Percentiles rank a stretch among this genome's conserved stretches.
Evolutionary conservation across 1,139 yeast genomes (phyloP).

Genomic region (Hyphopichia buzzinii): DNA sequence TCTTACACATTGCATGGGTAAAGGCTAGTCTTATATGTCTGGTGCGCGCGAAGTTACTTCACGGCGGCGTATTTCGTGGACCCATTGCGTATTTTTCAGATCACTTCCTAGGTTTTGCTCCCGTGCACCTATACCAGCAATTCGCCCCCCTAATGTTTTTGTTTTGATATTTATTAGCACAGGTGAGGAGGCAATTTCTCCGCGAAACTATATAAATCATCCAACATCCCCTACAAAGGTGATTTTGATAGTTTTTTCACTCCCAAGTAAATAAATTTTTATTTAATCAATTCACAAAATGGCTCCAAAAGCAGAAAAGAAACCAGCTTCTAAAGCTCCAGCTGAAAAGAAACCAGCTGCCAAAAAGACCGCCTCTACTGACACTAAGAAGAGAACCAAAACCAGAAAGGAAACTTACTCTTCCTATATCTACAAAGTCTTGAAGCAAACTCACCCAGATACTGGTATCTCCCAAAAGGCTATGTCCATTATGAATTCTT

Average conservation of each 20-base stretch:
- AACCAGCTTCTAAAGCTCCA: conserved; percentile 91
- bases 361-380: conserved; percentile 77
- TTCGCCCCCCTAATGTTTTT: not conserved
- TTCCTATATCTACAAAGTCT: conserved; percentile 89
- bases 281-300: conserved; percentile 31
- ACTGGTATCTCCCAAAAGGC: conserved; percentile 96
- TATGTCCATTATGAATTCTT: conserved; percentile 93
- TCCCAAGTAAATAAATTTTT: not conserved
- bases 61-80: not conserved
- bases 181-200: conserved; percentile 1
- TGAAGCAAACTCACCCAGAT: conserved; percentile 93
- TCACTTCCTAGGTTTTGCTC: not conserved
- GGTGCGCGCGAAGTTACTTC: not conserved
- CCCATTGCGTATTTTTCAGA: not conserved
- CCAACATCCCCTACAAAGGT: not conserved
- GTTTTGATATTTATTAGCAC: not conserved
- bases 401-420: conserved; percentile 93
- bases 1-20: not conserved
- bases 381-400: conserved; percentile 84
- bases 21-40: not conserved
- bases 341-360: conserved; percentile 86
- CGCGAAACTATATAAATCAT: conserved; percentile 1
- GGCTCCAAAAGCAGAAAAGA: conserved; percentile 91
- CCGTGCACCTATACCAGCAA: not conserved
- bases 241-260: not conserved